Base-by-base conservation (phyloP, 2,329 filamentous ascomycete genomes). In the Amauroascus niger region DNA sequence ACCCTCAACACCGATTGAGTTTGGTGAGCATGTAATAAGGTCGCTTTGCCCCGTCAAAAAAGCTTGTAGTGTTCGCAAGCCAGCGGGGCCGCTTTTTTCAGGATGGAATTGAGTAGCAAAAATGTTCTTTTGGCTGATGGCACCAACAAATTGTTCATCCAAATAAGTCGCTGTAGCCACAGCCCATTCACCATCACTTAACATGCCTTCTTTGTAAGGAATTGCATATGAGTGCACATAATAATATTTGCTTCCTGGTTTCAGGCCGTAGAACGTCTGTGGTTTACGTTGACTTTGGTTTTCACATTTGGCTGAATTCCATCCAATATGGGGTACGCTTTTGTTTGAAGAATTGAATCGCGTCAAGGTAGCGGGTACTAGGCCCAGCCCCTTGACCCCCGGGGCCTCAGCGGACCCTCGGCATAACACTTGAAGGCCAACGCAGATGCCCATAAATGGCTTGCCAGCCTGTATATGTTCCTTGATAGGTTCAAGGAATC, bases 251-350 rank as follows among this genome's bases (percentile, higher is more conserved):
- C 87, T 95, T 51, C 79, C 78, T 0, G 87, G 83, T 26, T 80
- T 76, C 52, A 98, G 73, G 54, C 86, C 89, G 69, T 91, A 96
- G 55, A 97, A 79, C 61, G 76, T 79, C 58, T 79, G 71, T 16
- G 71, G 65, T 57, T 61, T 65, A 8, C 67, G 68, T 55, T 66
- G 70, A 57, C 52, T 67, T 56, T 69, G 73, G 56, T 63, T 72
- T 60, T 57, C 70, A 62, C 58, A 71, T 62, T 83, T 84, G 43
- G 94, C 93, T 61, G 84, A 89, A 71, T 98, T 98, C 93, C 93
- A 98, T 53, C 93, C 93, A 69, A 98, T 98, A 72, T 98, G 94
- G 37, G 93, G 93, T n/a, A 98, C 94, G 35, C 89, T 84, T 73
- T 97, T 97, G 63, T 80, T 74, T 30, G 71, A 69, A 67, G 87